Evolutionary conservation across 306 rosid genomes (phyloP), one percentile per base, ranked within the genome.

Genomic region (Datisca glomerata): DNA sequence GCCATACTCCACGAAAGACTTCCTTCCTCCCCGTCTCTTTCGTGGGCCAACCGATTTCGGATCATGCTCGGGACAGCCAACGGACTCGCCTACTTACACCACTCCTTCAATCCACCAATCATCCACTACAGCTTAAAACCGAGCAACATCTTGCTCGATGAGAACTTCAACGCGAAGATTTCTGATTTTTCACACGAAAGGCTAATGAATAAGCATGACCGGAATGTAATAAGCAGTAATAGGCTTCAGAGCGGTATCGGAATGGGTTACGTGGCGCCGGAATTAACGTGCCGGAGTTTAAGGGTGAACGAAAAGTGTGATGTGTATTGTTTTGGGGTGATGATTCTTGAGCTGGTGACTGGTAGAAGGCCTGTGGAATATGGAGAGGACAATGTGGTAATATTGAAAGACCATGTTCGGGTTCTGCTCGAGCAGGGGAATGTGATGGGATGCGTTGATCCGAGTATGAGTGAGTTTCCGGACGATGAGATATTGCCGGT

Each of bases 241-340:
- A 75, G 79, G 41, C 71, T 75, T 27, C 84, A 71, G 35, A 71
- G 84, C 22, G 16, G 79, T 24, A 18, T 71, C 22, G 16, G 79
- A 28, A 18, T 71, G 28, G 84, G 84, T 11, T 75, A 75, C 24
- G 79, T 71, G 23, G 84, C 84, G 14, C 84, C 84, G 4, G 84
- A 75, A 21, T 45, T 75, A 40, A 73, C 79, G 24, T 75, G 84
- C 38, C 84, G 71, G 48, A 67, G 79, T 62, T 43, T 75, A 47
- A 75, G 84, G 70, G 79, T 71, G 12, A 75, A 71, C 18, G 84
- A 75, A 66, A 75, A 75, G 53, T 75, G 84, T 32, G 84, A 75
- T 43, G 54, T 75, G 3, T 71, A 71, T 21, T 71, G 75, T 16
- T 75, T 75, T 34, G 84, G 84, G 0, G 72, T 71, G 59, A 67